These are phyloP conservation scores for Chaetomium cochliodes DNA, from an alignment of 495 filamentous ascomycete genomes.

Conservation along the genomic window DNA sequence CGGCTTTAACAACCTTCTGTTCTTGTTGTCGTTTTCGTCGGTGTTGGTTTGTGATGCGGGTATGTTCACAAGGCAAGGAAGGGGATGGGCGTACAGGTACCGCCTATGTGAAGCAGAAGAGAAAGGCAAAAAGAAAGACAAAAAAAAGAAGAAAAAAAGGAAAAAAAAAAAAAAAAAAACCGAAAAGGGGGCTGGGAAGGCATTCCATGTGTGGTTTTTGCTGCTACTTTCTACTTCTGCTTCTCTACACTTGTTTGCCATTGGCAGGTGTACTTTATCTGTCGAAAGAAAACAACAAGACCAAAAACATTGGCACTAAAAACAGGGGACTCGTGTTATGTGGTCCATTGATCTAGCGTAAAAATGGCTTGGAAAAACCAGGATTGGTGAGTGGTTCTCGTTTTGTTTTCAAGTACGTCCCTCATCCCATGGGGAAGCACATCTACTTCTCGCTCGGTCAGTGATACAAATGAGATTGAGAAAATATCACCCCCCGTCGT, in stretches of 20 bases:
- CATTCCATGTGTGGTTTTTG: too few relatives aligned
- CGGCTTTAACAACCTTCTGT: too few relatives aligned
- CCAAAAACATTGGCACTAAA: neutral
- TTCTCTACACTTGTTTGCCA: too few relatives aligned
- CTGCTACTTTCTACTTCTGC: too few relatives aligned
- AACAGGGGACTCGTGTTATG: neutral
- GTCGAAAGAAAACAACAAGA: too few relatives aligned
- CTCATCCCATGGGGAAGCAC: neutral
- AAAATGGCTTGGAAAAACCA: constrained; percentile 7
- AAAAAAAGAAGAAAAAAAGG: neutral
- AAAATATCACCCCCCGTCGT: neutral
- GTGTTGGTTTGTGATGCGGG: neutral
- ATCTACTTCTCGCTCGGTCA: neutral
- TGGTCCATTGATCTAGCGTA: constrained; percentile 5
- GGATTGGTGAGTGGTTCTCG: constrained; percentile 7
- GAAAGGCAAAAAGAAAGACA: neutral
- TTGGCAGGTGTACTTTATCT: too few relatives aligned
- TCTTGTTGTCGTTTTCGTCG: too few relatives aligned
- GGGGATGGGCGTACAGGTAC: too few relatives aligned
- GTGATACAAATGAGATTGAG: constrained; percentile 8
- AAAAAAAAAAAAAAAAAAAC: too few relatives aligned
- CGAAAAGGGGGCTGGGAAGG: too few relatives aligned
- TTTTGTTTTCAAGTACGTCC: neutral
- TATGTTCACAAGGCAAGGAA: neutral
- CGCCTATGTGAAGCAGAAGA: neutral